Base-by-base conservation (phyloP, 345 rosid genomes). In the Salix suchowensis region DNA sequence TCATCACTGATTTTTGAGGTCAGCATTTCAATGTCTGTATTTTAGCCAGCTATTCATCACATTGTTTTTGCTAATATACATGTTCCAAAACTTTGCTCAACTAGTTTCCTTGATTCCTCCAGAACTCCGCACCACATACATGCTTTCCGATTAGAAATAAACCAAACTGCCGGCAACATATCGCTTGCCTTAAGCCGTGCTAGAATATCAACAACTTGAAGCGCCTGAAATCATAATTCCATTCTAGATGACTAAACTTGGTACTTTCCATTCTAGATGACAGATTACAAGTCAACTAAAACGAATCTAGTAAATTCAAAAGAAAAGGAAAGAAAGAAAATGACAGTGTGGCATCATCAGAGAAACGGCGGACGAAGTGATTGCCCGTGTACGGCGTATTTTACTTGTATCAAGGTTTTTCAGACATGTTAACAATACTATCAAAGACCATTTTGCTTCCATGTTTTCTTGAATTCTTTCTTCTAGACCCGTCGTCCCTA, bases 131-230 rank as follows among this genome's bases (percentile, higher is more conserved):
- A 84, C 93, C 99, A 79, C 32, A 30, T 30, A 30, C 98, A 93
- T 82, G 97, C 98, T 91, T 91, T 88, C 79, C 98, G 84, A 82
- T 86, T 91, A 79, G 93, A 93, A 80, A 96, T 93, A 83, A 93
- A 96, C 99, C 99, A 96, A 78, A 96, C 87, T 26, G 97, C 92
- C 72, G 99, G 99, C 71, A 93, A 85, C 98, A 93, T 92, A 80
- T 92, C 87, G 82, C 88, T 91, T 72, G 83, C 84, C 79, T 88
- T 82, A 42, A 93, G 92, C 79, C 93, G 98, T 82, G 83, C 80
- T 74, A 93, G 84, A 28, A 94, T 93, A 79, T 96, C 96, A 77
- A 89, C 81, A 76, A 92, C 83, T 84, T 83, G 97, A 82, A 98
- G 98, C 67, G 93, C 93, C 99, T 96, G 88, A 84, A 81, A 70